These are phyloP conservation scores for Xylariales sp. DNA, from an alignment of 2,329 filamentous ascomycete genomes.

Conservation along the genomic window DNA sequence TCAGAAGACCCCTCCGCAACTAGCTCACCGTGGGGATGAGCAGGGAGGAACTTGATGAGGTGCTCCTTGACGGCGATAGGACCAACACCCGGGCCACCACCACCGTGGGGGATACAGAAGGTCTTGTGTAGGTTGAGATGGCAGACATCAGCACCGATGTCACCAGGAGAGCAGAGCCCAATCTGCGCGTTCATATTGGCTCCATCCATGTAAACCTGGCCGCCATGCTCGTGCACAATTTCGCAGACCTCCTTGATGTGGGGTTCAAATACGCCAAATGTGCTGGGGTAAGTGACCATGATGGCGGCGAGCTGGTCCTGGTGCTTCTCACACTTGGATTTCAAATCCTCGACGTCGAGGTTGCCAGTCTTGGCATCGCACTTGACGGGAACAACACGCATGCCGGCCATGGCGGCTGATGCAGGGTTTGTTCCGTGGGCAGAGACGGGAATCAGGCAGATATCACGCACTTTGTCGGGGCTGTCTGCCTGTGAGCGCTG, in stretches of 20 bases:
- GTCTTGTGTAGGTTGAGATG: constrained; percentile 98
- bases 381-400: constrained; percentile 90
- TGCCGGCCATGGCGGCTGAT: constrained; percentile 91
- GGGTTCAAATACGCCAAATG: constrained; percentile 92
- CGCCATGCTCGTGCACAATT: constrained; percentile 80
- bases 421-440: constrained; percentile 96
- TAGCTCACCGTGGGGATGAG: constrained; percentile 11
- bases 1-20: too few relatives aligned
- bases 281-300: constrained; percentile 96
- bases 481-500: constrained; percentile 63
- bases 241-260: constrained; percentile 80
- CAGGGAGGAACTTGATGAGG: constrained; percentile 69
- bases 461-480: constrained; percentile 69
- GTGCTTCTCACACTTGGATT: constrained; percentile 85
- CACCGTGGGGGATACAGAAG: constrained; percentile 96
- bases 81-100: constrained; percentile 88
- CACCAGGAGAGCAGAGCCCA: constrained; percentile 87
- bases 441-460: constrained; percentile 91
- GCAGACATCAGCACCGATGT: constrained; percentile 94
- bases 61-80: constrained; percentile 89
- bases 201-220: constrained; percentile 97
- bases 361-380: constrained; percentile 86
- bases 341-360: constrained; percentile 79
- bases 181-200: constrained; percentile 99
- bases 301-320: constrained; percentile 82